phyloP scores from a whole-genome alignment of 129 eudicot species.

The Flaveria sonorensis region DNA sequence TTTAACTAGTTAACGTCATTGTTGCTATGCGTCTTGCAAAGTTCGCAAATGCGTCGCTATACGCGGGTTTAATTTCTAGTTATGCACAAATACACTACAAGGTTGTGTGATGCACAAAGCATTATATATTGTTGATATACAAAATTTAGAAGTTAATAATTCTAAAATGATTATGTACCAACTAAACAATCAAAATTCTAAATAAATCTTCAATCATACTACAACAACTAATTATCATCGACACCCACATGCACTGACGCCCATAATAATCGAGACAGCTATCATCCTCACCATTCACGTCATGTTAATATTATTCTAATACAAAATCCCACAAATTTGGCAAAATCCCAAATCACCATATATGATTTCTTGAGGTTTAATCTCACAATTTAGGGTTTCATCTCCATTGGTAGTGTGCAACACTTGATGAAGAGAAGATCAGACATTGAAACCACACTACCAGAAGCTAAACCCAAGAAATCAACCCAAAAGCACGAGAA shows the following conservation, averaged over 20 bases:
- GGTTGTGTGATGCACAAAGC: too few relatives aligned
- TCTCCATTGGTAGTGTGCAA: conserved; percentile 10
- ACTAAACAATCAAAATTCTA: background rate
- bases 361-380: conserved; percentile 23
- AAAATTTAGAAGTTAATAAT: too few relatives aligned
- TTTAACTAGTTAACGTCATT: too few relatives aligned
- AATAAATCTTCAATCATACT: background rate
- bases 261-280: conserved; percentile 31
- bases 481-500: conserved; percentile 5
- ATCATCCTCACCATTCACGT: conserved; percentile 32
- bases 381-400: conserved; percentile 16
- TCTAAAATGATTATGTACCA: too few relatives aligned
- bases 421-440: conserved; percentile 19
- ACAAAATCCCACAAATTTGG: background rate
- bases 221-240: background rate
- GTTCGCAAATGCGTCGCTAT: too few relatives aligned
- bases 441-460: conserved; percentile 21
- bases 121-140: too few relatives aligned
- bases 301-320: background rate
- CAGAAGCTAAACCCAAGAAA: conserved; percentile 12
- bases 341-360: conserved; percentile 1
- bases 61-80: too few relatives aligned
- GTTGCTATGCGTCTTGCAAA: too few relatives aligned
- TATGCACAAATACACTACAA: too few relatives aligned
- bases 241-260: conserved; percentile 32